Conservation (phyloP, 1,139 yeast genomes). For the Saccharomycopsis hybrid region DNA sequence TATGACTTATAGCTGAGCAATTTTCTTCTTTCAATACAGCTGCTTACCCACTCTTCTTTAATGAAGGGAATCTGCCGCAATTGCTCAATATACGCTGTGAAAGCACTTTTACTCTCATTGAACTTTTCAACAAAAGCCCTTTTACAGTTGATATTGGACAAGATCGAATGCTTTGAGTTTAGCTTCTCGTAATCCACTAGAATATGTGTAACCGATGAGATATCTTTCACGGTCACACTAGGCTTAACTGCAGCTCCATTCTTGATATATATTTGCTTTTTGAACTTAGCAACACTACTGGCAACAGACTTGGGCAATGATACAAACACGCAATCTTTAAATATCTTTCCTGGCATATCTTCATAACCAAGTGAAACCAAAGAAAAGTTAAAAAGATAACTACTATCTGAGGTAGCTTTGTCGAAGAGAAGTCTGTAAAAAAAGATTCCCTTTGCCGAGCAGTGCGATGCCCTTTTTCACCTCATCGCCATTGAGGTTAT, state of each 20-base stretch:
- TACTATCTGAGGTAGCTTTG: too few species aligned
- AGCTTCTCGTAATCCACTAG: constrained; percentile 4
- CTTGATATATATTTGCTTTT: neutral
- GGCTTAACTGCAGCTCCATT: constrained; percentile 8
- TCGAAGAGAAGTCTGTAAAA: too few species aligned
- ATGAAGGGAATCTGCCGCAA: constrained; percentile 22
- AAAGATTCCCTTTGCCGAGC: too few species aligned
- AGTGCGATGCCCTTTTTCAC: too few species aligned
- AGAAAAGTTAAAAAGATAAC: too few species aligned
- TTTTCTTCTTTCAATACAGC: constrained; percentile 29
- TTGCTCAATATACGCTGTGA: neutral
- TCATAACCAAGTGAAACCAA: too few species aligned
- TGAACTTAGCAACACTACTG: neutral
- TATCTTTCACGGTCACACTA: neutral
- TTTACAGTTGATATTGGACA: neutral
- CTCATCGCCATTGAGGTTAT: too few species aligned
- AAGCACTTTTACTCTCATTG: neutral
- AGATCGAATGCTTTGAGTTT: neutral
- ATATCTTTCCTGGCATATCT: too few species aligned
- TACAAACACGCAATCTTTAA: constrained; percentile 1
- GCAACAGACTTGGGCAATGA: constrained; percentile 2
- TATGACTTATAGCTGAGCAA: constrained; percentile 21
- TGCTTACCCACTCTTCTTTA: constrained; percentile 33
- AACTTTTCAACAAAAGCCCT: neutral
- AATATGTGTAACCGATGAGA: constrained; percentile 10